These are phyloP conservation scores for Leccinum boreale DNA, from an alignment of 768 basidiomycete species.

Conservation along the genomic window DNA sequence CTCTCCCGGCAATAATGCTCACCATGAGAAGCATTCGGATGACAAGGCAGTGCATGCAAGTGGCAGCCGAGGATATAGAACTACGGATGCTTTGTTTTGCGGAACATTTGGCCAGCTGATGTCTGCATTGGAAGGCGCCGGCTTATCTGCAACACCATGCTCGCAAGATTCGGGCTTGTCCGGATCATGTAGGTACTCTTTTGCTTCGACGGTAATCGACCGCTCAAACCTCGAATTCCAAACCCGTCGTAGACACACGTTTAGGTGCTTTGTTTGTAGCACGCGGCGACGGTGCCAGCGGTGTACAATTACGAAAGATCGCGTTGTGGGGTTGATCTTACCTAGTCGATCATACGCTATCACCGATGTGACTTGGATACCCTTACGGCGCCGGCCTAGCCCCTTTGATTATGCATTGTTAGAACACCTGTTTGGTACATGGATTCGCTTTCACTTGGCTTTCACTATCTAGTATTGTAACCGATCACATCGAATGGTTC, in stretches of 20 bases:
- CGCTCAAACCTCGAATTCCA: not conserved
- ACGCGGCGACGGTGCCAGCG: constrained; percentile 25
- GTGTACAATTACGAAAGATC: constrained; percentile 37
- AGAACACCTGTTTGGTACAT: not conserved
- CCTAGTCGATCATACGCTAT: not conserved
- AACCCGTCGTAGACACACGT: constrained; percentile 32
- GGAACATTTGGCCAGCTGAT: constrained; percentile 44
- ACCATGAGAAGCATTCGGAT: not conserved
- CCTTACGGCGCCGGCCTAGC: not conserved
- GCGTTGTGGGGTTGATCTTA: constrained; percentile 38
- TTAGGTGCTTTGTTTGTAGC: constrained; percentile 41
- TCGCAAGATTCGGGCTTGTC: constrained; percentile 25
- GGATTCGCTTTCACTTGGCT: not conserved
- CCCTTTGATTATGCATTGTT: not conserved
- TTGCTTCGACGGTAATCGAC: not conserved
- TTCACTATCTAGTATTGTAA: no score
- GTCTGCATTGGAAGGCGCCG: constrained; percentile 36
- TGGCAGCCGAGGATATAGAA: constrained; percentile 11
- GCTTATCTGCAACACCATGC: constrained; percentile 34
- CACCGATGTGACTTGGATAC: not conserved
- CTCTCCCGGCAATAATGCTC: constrained; percentile 19
- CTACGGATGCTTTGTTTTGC: constrained; percentile 34
- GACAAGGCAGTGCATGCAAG: not conserved
- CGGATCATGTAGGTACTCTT: constrained; percentile 26
- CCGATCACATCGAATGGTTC: not conserved